Conservation (phyloP, 129 eudicot species). For the Flaveria bidentis region DNA sequence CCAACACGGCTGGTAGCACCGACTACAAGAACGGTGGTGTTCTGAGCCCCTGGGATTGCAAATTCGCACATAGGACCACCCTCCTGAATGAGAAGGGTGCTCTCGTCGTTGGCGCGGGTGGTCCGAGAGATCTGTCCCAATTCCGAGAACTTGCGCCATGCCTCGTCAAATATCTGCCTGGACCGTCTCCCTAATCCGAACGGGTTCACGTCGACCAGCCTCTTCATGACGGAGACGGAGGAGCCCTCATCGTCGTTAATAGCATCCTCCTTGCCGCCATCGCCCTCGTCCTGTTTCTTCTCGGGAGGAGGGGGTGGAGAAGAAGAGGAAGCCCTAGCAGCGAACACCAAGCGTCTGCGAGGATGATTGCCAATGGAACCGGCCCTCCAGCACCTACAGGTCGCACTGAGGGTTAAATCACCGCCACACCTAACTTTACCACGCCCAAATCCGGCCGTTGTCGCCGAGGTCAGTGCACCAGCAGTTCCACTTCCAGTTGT, state of each 20-base stretch:
- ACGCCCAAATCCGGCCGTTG: slow-evolving; percentile 24
- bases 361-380: slow-evolving; percentile 1
- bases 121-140: slow-evolving; percentile 97
- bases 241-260: slow-evolving; percentile 4
- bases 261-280: slow-evolving; percentile 9
- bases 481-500: slow-evolving; percentile 13
- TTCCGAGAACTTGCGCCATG: slow-evolving; percentile 94
- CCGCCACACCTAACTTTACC: slow-evolving; percentile 9
- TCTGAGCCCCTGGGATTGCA: slow-evolving; percentile 95
- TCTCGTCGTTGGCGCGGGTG: slow-evolving; percentile 51
- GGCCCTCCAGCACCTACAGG: neutral
- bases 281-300: slow-evolving; percentile 14
- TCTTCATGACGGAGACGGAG: slow-evolving; percentile 55
- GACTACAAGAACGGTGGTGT: slow-evolving; percentile 83
- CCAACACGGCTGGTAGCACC: slow-evolving; percentile 99
- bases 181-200: slow-evolving; percentile 92
- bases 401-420: neutral
- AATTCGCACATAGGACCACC: slow-evolving; percentile 98
- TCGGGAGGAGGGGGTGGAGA: slow-evolving; percentile 20
- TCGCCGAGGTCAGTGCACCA: slow-evolving; percentile 17
- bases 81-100: slow-evolving; percentile 52
- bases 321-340: slow-evolving; percentile 31
- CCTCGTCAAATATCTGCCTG: slow-evolving; percentile 87
- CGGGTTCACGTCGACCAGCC: slow-evolving; percentile 84
- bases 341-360: slow-evolving; percentile 24